Base-by-base conservation (phyloP, 306 rosid genomes). In the Parietaria judaica region DNA sequence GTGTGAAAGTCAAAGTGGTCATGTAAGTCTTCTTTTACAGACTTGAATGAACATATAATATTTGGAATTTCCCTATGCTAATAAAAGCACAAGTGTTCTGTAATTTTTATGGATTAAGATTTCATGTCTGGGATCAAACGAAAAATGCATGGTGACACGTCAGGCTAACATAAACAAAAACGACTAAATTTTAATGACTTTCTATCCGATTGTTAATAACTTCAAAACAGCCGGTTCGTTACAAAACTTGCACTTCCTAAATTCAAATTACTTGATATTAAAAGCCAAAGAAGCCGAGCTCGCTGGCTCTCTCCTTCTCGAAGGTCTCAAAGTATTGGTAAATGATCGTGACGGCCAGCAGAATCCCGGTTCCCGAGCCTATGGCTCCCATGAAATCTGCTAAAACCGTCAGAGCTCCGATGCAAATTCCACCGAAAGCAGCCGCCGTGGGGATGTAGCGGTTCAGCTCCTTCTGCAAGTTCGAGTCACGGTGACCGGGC, bases 301-400 rank as follows among this genome's bases (percentile, higher is more conserved):
- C 95, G 31, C 84, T 87, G 48, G 95, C 90, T 63, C 84, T 84
- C 69, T 90, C 97, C 79, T 87, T 90, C 81, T 87, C 96, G 31
- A 82, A 87, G 13, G 97, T 83, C 77, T 90, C 96, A 0, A 90
- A 81, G 84, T 87, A 85, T 76, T 90, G 97, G 58, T 90, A 85
- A 54, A 90, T 87, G 78, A 84, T 90, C 36, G 97, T 90, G 17
- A 90, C 97, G 0, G 95, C 97, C 59, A 90, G 94, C 46, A 90
- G 65, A 47, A 90, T 84, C 39, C 97, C 96, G 1, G 96, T 90
- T 36, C 97, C 97, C 3, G 90, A 90, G 17, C 96, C 97, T 14
- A 90, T 90, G 56, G 97, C 97, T 6, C 96, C 97, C 96, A 87
- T 87, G 71, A 90, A 90, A 72, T 90, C 97, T 1, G 97, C 97